Conservation (phyloP, 495 filamentous ascomycete species). For the Elaphomyces granulatus region DNA sequence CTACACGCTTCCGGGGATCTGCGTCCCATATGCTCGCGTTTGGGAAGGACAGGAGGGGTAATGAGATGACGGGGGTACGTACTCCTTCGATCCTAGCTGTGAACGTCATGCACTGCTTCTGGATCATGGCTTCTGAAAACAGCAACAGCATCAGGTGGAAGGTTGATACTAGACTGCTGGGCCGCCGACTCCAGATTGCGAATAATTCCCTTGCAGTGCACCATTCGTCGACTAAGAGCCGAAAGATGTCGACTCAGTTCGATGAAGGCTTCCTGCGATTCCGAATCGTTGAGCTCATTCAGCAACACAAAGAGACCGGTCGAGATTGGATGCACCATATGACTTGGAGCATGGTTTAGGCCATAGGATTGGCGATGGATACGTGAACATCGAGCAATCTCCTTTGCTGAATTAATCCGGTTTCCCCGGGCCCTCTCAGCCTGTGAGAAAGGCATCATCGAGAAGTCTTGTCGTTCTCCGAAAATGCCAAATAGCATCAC, state of each 20-base stretch:
- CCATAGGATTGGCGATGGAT: conserved; percentile 20
- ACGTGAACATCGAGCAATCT: conserved; percentile 21
- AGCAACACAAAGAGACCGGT: conserved; percentile 20
- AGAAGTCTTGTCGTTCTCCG: not conserved
- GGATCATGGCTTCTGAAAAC: not conserved
- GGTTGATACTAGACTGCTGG: conserved; percentile 12
- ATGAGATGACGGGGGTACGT: not conserved
- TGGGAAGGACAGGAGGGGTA: too few species aligned
- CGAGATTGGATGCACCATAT: conserved; percentile 22
- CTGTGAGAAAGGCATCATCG: too few species aligned
- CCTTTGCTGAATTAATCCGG: conserved; percentile 15
- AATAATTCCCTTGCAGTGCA: conserved; percentile 20
- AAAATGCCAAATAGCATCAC: conserved; percentile 16
- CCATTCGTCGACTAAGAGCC: conserved; percentile 16
- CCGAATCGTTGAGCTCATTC: conserved; percentile 11
- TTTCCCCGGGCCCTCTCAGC: conserved; percentile 9
- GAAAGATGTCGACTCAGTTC: conserved; percentile 14
- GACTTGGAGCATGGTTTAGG: conserved; percentile 20
- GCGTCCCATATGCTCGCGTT: too few species aligned
- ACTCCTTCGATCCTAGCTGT: not conserved
- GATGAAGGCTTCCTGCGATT: conserved; percentile 17
- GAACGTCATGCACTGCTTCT: not conserved
- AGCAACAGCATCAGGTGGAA: conserved; percentile 16
- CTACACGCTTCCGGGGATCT: not conserved
- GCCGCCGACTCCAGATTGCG: conserved; percentile 22